These are phyloP conservation scores for Cyclotella atomus DNA, from an alignment of 108 stramenopile species.

Conservation along the genomic window DNA sequence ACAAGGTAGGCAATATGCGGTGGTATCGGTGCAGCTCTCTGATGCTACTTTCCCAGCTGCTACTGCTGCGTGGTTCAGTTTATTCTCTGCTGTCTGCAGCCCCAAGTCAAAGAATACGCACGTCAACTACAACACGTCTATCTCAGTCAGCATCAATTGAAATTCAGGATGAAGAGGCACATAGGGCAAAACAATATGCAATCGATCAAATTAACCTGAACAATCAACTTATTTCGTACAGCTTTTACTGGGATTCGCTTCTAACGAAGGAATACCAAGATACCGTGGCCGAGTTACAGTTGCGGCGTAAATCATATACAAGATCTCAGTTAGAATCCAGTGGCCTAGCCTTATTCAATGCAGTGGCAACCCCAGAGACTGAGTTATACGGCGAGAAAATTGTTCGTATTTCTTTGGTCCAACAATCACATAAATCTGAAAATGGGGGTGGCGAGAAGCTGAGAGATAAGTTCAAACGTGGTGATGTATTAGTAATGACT, in stretches of 20 bases:
- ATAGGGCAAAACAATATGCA: not conserved
- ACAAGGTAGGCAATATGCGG: too few species aligned
- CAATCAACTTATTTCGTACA: slow-evolving; percentile 35
- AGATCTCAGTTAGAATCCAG: slow-evolving; percentile 50
- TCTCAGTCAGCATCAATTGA: not conserved
- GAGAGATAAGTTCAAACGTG: slow-evolving; percentile 54
- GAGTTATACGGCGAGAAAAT: slow-evolving; percentile 80
- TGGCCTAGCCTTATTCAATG: slow-evolving; percentile 59
- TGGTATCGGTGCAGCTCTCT: too few species aligned
- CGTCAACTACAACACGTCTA: not conserved
- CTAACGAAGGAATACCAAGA: slow-evolving; percentile 54
- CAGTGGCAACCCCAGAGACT: slow-evolving; percentile 58
- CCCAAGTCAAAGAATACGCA: not conserved
- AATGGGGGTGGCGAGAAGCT: slow-evolving; percentile 3
- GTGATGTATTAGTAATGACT: slow-evolving; percentile 64
- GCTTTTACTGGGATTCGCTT: slow-evolving; percentile 53
- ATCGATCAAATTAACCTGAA: slow-evolving; percentile 3
- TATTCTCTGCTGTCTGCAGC: not conserved
- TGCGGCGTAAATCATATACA: slow-evolving; percentile 46
- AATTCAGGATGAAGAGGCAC: not conserved
- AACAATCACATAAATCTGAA: slow-evolving; percentile 1
- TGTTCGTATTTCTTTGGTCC: slow-evolving; percentile 38
- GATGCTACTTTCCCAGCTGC: not conserved
- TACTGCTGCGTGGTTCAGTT: not conserved
- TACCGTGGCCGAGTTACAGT: slow-evolving; percentile 28